These are phyloP conservation scores for Wickerhamomyces chambardii DNA, from an alignment of 805 yeast genomes.

Conservation along the genomic window DNA sequence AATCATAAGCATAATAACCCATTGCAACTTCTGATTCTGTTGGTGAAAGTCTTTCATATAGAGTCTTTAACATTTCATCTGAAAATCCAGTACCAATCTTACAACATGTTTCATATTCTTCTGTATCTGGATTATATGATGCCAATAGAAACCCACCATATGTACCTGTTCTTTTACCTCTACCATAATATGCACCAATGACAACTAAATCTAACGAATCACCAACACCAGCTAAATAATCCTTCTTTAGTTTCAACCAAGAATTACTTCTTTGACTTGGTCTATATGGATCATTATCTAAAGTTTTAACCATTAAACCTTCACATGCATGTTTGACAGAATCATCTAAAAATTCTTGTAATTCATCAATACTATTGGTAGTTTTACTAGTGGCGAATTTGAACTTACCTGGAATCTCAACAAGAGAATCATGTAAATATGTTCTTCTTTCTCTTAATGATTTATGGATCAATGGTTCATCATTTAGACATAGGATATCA, in stretches of 20 bases:
- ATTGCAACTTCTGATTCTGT: conserved; percentile 60
- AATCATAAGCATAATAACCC: conserved; percentile 58
- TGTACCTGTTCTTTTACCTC: conserved; percentile 89
- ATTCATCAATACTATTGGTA: conserved; percentile 60
- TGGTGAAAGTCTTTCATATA: conserved; percentile 55
- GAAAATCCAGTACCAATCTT: conserved; percentile 97
- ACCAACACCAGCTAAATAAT: conserved; percentile 90
- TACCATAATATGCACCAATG: conserved; percentile 88
- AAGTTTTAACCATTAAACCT: conserved; percentile 90
- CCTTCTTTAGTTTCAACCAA: conserved; percentile 94
- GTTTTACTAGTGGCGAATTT: conserved; percentile 71
- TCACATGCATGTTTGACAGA: conserved; percentile 88
- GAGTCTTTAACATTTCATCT: conserved; percentile 63
- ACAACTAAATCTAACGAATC: conserved; percentile 93
- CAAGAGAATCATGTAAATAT: conserved; percentile 45
- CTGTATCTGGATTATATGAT: conserved; percentile 82
- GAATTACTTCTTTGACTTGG: conserved; percentile 93
- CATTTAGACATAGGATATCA: conserved; percentile 73
- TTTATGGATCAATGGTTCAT: conserved; percentile 55
- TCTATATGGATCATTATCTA: conserved; percentile 81
- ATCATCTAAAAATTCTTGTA: conserved; percentile 79
- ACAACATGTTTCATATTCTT: conserved; percentile 91
- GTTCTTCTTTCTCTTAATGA: conserved; percentile 66
- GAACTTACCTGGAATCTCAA: conserved; percentile 65
- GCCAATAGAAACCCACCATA: conserved; percentile 94